Base-by-base conservation (phyloP, 768 basidiomycete species). In the Epithele typhae region DNA sequence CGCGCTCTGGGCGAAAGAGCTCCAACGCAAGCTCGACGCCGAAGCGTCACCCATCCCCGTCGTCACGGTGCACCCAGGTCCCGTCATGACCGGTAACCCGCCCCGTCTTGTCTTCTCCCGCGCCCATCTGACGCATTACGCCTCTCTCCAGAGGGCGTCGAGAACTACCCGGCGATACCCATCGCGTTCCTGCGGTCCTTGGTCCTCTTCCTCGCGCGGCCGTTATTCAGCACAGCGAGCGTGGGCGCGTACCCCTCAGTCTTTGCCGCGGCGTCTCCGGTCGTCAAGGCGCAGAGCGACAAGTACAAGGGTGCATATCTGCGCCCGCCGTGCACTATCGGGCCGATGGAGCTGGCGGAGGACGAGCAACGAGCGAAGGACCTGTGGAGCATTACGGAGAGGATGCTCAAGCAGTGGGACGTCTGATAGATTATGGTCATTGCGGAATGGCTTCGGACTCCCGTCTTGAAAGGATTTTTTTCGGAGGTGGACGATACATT, bases 11-110 rank as follows among this genome's bases (percentile, higher is more conserved):
- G 72, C 71, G 1, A 71, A 67, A 23, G 68, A 75, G 51, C 62
- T 84, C 15, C 79, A 83, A 46, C 65, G 64, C 25, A 72, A 59
- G 18, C 61, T 83, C 23, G 67, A 73, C 36, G 57, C 54, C 0
- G 57, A 62, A 30, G 61, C 58, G 14, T 55, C 65, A 0, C 64
- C 52, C 64, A 71, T 75, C 64, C 75, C 54, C 3, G 65, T 58
- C 21, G 61, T 76, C 15, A 51, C 70, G 0, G 39, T 76, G 1
- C 68, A 75, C 51, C 76, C 76, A 0, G 76, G 76, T 2, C 45
- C 51, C 1, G 68, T 75, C 2, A 47, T 57, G 19, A 72, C 75
- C 2, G 66, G 68, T 64, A 43, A 14, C 53, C 39, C 25, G 27
- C 27, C 21, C 33, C 8, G 4, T 36, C 25, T 2, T 1, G 1